Conservation (phyloP, 306 rosid genomes). For the Acacia acuminata region DNA sequence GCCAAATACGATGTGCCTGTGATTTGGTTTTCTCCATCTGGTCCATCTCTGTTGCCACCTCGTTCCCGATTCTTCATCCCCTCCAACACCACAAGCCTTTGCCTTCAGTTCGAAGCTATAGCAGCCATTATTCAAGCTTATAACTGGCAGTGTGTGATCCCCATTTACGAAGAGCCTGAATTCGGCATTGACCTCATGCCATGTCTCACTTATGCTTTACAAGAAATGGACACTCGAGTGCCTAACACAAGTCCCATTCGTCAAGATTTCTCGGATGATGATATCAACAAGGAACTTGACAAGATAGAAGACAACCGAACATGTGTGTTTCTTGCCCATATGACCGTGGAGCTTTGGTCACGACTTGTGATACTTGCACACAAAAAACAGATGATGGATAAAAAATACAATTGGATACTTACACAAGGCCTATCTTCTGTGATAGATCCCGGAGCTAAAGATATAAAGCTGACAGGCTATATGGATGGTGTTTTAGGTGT, state of each 20-base stretch:
- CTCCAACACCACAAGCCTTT: background rate
- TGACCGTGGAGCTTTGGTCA: constrained; percentile 25
- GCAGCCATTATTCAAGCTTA: background rate
- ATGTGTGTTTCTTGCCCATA: constrained; percentile 42
- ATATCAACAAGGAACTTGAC: background rate
- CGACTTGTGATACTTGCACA: constrained; percentile 35
- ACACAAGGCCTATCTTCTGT: constrained; percentile 31
- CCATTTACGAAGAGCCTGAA: background rate
- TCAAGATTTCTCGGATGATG: background rate
- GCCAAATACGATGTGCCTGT: constrained; percentile 29
- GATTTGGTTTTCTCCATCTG: constrained; percentile 38
- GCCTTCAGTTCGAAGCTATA: background rate
- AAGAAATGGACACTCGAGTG: background rate
- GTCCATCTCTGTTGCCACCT: constrained; percentile 40
- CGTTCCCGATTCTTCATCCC: background rate
- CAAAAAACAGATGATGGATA: constrained; percentile 26
- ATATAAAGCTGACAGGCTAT: background rate
- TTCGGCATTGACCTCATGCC: background rate
- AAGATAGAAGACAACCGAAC: background rate
- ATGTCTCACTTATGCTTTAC: background rate
- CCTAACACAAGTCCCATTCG: constrained; percentile 26
- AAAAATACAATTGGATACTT: constrained; percentile 33
- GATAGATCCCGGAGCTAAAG: constrained; percentile 2
- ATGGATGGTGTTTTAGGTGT: background rate
- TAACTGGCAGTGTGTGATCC: background rate